A percentile compares a stretch with the other conserved stretches of the same genome.
Evolutionary conservation across 306 rosid species (phyloP).

Genomic region (Gleditsia sinensis): DNA sequence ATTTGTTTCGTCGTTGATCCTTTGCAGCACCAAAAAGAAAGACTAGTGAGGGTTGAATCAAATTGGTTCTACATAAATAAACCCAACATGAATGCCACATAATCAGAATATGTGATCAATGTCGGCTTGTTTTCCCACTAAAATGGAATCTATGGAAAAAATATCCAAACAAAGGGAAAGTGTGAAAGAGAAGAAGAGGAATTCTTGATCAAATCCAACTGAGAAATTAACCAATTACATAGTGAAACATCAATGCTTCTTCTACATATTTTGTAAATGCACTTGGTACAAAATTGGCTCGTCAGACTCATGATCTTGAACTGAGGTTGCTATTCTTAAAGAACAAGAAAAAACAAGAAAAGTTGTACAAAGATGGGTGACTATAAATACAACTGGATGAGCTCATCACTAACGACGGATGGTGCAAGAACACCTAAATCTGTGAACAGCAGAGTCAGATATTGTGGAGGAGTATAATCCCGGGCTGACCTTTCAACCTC

Average conservation of each 20-base stretch:
- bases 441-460: conserved; percentile 79
- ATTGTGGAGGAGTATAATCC: conserved; percentile 87
- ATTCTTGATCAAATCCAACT: neutral
- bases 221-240: neutral
- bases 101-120: neutral
- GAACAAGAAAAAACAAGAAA: neutral
- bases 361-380: neutral
- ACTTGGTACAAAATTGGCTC: conserved; percentile 2
- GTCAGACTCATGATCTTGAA: conserved; percentile 7
- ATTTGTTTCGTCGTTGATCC: neutral
- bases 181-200: neutral
- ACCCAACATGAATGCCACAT: neutral
- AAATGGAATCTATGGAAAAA: neutral
- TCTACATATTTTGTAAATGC: neutral
- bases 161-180: too few relatives aligned
- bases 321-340: conserved; percentile 16
- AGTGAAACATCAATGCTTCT: neutral
- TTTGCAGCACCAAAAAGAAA: neutral
- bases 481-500: conserved; percentile 89
- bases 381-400: conserved; percentile 80
- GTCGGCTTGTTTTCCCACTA: neutral
- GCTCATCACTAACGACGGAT: conserved; percentile 86
- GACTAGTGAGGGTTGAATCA: too few relatives aligned
- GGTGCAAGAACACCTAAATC: conserved; percentile 91
- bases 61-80: too few relatives aligned